phyloP scores from a whole-genome alignment of 2,329 filamentous ascomycete species.

The Sporothrix variecibatus region DNA sequence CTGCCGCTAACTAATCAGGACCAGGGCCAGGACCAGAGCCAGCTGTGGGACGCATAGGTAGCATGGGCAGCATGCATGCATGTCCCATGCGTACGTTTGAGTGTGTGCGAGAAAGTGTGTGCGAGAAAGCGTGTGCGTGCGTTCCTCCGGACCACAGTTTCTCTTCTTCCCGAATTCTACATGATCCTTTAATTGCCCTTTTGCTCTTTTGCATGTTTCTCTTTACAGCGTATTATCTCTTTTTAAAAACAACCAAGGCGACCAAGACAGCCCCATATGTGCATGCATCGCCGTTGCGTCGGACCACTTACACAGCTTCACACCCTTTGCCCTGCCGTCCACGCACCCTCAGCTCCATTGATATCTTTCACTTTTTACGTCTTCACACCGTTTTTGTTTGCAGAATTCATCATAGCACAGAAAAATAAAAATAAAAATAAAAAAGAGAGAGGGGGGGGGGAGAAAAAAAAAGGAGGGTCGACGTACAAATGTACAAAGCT shows the following conservation, averaged over 20 bases:
- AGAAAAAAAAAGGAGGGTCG: too few relatives aligned
- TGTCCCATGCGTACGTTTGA: background rate
- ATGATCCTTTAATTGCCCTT: background rate
- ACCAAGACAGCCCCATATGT: background rate
- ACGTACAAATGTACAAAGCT: too few relatives aligned
- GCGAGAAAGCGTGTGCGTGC: background rate
- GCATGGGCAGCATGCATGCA: background rate
- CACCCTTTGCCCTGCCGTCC: background rate
- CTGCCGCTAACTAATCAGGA: background rate
- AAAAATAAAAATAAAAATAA: too few relatives aligned
- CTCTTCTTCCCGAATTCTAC: background rate
- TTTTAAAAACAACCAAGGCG: background rate
- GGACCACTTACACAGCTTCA: constrained; percentile 4
- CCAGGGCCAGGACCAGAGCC: background rate
- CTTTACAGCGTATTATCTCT: background rate
- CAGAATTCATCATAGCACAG: background rate
- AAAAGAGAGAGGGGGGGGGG: too few relatives aligned
- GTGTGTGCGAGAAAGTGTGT: background rate
- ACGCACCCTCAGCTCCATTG: background rate
- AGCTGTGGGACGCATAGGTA: background rate
- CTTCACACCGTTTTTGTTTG: background rate
- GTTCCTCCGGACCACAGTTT: background rate
- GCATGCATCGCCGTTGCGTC: background rate
- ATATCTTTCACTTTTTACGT: background rate
- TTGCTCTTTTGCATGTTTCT: background rate